Evolutionary conservation across 2,329 filamentous ascomycete species (phyloP).

Genomic region (Curvularia lunata): DNA sequence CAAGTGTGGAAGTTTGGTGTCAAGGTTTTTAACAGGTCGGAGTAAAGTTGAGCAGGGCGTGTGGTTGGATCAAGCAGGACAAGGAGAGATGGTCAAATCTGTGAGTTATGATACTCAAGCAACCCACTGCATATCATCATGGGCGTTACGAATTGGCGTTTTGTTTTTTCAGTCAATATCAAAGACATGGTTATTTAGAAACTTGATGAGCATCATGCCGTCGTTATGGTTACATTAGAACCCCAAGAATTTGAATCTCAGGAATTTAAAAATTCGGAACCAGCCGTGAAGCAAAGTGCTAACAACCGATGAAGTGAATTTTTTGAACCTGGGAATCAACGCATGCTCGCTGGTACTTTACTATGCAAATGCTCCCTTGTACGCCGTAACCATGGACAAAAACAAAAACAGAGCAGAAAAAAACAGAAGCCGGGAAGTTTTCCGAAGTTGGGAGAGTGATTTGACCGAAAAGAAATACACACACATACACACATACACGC

Average conservation of each 20-base stretch:
- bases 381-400: not conserved
- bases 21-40: slow-evolving; percentile 36
- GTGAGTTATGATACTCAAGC: not conserved
- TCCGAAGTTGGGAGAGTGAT: not conserved
- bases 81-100: not conserved
- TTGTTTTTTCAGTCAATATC: not conserved
- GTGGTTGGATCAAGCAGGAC: not conserved
- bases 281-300: not conserved
- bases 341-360: not conserved
- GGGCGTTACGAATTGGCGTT: not conserved
- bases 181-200: not conserved
- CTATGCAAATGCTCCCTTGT: slow-evolving; percentile 3
- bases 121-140: not conserved
- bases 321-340: not conserved
- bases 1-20: slow-evolving; percentile 81
- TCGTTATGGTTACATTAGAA: not conserved
- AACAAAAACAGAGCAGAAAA: not conserved
- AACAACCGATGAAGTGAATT: not conserved
- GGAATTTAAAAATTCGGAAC: not conserved
- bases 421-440: not conserved
- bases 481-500: not conserved
- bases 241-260: too few relatives aligned
- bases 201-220: not conserved
- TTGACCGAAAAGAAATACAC: not conserved
- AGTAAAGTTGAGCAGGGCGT: slow-evolving; percentile 1